Conservation (phyloP, 2,329 filamentous ascomycete species). For the Sclerotinia subarctica region DNA sequence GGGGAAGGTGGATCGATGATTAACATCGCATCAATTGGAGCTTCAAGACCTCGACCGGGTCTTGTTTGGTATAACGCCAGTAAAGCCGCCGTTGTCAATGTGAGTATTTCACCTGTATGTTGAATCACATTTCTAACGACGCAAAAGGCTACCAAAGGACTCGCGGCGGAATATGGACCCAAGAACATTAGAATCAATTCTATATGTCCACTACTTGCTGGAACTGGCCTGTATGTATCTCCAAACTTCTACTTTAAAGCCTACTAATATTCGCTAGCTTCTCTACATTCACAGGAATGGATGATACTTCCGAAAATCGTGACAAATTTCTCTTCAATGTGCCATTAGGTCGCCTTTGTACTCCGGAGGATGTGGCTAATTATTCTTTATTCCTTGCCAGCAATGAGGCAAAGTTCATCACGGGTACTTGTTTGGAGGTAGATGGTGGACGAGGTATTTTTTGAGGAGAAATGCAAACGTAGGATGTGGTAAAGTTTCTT, state of each 20-base stretch:
- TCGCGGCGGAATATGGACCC: conserved; percentile 71
- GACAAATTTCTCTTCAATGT: conserved; percentile 53
- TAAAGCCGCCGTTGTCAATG: conserved; percentile 49
- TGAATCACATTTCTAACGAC: background rate
- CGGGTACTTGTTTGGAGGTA: conserved; percentile 66
- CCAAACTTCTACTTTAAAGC: background rate
- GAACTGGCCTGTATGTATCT: conserved; percentile 53
- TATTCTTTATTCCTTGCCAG: conserved; percentile 68
- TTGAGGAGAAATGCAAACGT: conserved; percentile 13
- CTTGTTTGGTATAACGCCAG: conserved; percentile 55
- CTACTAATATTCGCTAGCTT: conserved; percentile 31
- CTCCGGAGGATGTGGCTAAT: conserved; percentile 66
- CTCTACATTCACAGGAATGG: conserved; percentile 54
- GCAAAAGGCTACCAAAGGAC: conserved; percentile 57
- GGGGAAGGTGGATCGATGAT: conserved; percentile 59
- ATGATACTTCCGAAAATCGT: conserved; percentile 60
- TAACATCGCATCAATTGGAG: conserved; percentile 64
- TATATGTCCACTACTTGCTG: conserved; percentile 65
- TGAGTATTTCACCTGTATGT: conserved; percentile 36
- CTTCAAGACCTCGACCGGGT: conserved; percentile 57
- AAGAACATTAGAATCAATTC: conserved; percentile 71
- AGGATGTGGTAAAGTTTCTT: background rate
- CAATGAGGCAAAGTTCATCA: conserved; percentile 69
- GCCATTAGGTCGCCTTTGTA: conserved; percentile 53
- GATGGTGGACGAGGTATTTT: conserved; percentile 49